phyloP scores from a whole-genome alignment of 202 grass and related monocot genomes.

The Panicum virgatum region DNA sequence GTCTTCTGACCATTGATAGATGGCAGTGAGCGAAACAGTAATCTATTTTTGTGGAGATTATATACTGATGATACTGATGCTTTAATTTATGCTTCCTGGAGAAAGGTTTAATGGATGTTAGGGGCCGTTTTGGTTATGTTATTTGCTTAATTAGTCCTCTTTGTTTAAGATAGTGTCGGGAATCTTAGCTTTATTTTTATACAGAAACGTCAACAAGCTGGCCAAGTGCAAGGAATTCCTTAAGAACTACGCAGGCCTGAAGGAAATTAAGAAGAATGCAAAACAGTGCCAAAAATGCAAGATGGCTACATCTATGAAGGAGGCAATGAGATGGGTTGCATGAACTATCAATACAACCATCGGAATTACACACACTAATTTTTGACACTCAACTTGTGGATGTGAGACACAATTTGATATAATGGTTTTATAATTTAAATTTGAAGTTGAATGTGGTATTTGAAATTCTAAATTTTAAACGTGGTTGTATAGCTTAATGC shows the following conservation, averaged over 20 bases:
- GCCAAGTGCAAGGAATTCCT: constrained; percentile 44
- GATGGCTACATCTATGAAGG: constrained; percentile 89
- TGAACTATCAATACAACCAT: constrained; percentile 81
- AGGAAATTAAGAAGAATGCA: constrained; percentile 76
- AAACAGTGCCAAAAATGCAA: constrained; percentile 80
- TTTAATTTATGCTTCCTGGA: neutral
- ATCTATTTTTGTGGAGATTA: too few relatives aligned
- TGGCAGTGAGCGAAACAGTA: too few relatives aligned
- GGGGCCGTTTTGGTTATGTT: constrained; percentile 2
- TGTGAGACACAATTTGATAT: too few relatives aligned
- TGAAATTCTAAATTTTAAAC: too few relatives aligned
- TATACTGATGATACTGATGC: neutral
- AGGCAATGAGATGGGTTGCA: constrained; percentile 90
- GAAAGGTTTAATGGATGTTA: neutral
- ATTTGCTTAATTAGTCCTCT: constrained; percentile 4
- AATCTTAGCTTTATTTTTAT: constrained; percentile 36
- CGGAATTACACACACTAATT: too few relatives aligned
- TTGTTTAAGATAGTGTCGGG: neutral
- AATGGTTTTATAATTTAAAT: too few relatives aligned
- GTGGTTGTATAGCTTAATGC: too few relatives aligned
- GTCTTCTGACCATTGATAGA: too few relatives aligned
- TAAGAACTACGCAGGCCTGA: constrained; percentile 79
- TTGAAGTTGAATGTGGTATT: too few relatives aligned
- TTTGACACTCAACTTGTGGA: too few relatives aligned
- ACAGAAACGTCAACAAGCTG: constrained; percentile 55